A percentile compares a stretch with the other conserved stretches of the same genome.
phyloP scores from a whole-genome alignment of 192 early-diverging fungal genomes.

The Podila clonocystis region DNA sequence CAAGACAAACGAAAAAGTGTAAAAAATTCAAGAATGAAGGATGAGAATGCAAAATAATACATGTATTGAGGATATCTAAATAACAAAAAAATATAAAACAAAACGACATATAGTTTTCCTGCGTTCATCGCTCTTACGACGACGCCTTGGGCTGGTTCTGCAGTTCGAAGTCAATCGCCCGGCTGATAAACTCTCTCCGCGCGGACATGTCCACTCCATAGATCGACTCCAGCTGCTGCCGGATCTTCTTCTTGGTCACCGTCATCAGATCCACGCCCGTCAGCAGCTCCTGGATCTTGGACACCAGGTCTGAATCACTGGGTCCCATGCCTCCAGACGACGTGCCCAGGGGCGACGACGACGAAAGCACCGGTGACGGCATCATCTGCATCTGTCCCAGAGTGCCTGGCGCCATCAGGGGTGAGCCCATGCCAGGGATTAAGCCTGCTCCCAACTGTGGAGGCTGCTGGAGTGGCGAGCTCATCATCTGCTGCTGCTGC shows the following conservation, averaged over 20 bases:
- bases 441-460: not conserved
- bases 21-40: no score
- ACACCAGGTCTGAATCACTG: conserved; percentile 79
- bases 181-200: conserved; percentile 78
- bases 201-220: conserved; percentile 76
- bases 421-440: conserved; percentile 14
- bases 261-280: conserved; percentile 72
- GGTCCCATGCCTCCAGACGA: conserved; percentile 54
- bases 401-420: conserved; percentile 19
- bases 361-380: conserved; percentile 6
- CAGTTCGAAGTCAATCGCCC: conserved; percentile 66
- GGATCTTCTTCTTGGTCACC: conserved; percentile 86
- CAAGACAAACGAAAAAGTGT: no score
- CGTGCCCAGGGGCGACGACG: not conserved
- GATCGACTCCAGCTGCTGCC: conserved; percentile 68
- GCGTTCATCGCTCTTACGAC: not conserved
- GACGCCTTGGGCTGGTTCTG: conserved; percentile 17
- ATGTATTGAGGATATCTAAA: no score
- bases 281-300: conserved; percentile 78
- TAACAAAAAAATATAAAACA: no score
- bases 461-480: conserved; percentile 9
- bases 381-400: conserved; percentile 4
- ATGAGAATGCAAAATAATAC: no score
- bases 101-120: no score
- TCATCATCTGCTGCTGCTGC: conserved; percentile 7